Percentiles rank a stretch among this genome's conserved stretches.
phyloP scores from a whole-genome alignment of 2,329 filamentous ascomycete species.

The Aaosphaeria pasadenensis region DNA sequence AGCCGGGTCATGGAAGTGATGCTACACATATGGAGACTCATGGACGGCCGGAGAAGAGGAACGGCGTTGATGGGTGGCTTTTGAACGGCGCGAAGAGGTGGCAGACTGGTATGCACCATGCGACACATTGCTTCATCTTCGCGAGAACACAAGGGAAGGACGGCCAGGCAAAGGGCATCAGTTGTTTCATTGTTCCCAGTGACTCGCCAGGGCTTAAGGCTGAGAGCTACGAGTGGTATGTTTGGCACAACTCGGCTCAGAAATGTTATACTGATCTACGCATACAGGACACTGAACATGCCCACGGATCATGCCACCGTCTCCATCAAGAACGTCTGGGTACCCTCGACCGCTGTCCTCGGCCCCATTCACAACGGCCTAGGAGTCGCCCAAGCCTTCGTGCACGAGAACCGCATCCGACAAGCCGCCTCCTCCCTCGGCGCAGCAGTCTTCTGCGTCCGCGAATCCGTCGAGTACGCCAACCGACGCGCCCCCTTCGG shows the following conservation, averaged over 20 bases:
- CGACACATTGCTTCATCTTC: constrained; percentile 62
- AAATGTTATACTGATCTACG: background rate
- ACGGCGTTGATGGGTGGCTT: constrained; percentile 48
- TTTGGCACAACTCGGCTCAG: background rate
- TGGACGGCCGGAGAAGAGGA: constrained; percentile 44
- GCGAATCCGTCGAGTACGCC: constrained; percentile 56
- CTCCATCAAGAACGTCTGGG: constrained; percentile 55
- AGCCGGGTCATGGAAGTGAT: constrained; percentile 61
- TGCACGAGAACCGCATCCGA: constrained; percentile 64
- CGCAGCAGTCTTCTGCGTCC: constrained; percentile 59
- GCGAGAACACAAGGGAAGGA: constrained; percentile 55
- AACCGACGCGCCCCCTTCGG: constrained; percentile 55
- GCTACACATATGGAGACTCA: constrained; percentile 61
- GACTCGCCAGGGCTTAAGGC: constrained; percentile 53
- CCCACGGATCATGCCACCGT: constrained; percentile 64
- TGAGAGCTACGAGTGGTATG: constrained; percentile 56
- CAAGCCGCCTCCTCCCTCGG: constrained; percentile 61
- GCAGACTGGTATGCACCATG: constrained; percentile 62
- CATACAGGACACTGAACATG: constrained; percentile 59
- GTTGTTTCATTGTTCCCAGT: constrained; percentile 58
- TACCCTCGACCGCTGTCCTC: constrained; percentile 53
- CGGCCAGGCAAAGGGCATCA: constrained; percentile 56
- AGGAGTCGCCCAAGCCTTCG: constrained; percentile 62
- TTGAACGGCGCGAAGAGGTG: constrained; percentile 62
- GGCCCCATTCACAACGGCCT: constrained; percentile 55